phyloP scores from a whole-genome alignment of 495 filamentous ascomycete genomes.

The Penicillium arizonense region DNA sequence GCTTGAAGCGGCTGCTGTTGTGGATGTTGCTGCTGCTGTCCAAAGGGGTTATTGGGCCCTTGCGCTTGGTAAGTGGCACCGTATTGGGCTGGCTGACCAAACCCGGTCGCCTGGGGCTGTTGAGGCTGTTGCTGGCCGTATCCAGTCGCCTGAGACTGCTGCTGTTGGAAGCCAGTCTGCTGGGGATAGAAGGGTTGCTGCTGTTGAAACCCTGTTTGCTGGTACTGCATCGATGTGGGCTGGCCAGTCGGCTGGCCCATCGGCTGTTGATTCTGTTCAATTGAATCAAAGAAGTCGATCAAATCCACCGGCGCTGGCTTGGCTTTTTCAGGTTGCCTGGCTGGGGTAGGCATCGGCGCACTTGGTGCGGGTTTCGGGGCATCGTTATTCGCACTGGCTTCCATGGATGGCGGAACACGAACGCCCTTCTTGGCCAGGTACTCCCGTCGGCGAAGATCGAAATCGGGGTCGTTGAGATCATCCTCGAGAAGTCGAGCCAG shows the following conservation, averaged over 20 bases:
- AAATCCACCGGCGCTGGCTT: conserved; percentile 72
- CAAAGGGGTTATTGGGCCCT: conserved; percentile 51
- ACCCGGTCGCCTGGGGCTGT: conserved; percentile 16
- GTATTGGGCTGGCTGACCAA: conserved; percentile 21
- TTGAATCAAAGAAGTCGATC: conserved; percentile 98
- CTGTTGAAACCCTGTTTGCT: conserved; percentile 48
- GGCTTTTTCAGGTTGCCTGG: conserved; percentile 23
- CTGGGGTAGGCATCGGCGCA: conserved; percentile 10
- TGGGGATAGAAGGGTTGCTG: conserved; percentile 37
- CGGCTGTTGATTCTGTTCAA: conserved; percentile 85
- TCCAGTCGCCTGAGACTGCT: conserved; percentile 36
- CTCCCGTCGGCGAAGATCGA: conserved; percentile 89
- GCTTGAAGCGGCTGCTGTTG: conserved; percentile 50
- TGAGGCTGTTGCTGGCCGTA: conserved; percentile 27
- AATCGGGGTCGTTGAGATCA: conserved; percentile 93
- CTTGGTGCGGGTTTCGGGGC: conserved; percentile 19
- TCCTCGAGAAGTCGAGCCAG: conserved; percentile 87
- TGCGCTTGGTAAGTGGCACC: conserved; percentile 48
- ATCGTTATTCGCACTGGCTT: conserved; percentile 50
- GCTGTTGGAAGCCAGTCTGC: conserved; percentile 36
- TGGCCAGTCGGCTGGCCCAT: conserved; percentile 38
- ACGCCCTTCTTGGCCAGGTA: conserved; percentile 84
- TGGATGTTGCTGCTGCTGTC: conserved; percentile 33
- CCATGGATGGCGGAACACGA: conserved; percentile 1
- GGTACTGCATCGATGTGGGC: conserved; percentile 41